These are phyloP conservation scores for Pseudogymnoascus sp. DNA, from an alignment of 2,329 filamentous ascomycete species.

Conservation along the genomic window DNA sequence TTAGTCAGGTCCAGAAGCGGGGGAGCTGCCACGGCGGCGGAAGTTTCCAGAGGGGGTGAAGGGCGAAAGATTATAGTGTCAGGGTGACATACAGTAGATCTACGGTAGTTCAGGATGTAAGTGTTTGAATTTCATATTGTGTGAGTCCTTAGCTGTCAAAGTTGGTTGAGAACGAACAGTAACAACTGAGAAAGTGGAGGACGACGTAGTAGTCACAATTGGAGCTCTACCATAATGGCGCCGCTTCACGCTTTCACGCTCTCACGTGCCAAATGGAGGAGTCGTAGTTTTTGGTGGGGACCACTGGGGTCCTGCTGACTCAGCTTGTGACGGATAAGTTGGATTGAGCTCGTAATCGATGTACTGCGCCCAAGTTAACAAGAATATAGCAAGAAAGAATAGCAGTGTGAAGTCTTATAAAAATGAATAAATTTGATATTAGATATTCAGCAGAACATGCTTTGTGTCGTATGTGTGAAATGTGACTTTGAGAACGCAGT, in stretches of 20 bases:
- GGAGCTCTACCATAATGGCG: background rate
- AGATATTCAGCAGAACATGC: background rate
- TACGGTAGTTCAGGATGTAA: background rate
- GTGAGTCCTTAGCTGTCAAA: background rate
- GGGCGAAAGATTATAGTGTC: background rate
- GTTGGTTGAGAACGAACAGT: background rate
- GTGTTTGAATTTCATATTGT: background rate
- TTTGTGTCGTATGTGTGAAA: background rate
- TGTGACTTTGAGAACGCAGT: background rate
- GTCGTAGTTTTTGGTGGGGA: background rate
- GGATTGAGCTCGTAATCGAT: background rate
- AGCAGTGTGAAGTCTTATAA: background rate
- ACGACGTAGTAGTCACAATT: background rate
- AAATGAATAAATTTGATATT: background rate
- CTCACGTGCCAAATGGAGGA: conserved; percentile 5
- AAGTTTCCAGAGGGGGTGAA: too few relatives aligned
- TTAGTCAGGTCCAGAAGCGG: background rate
- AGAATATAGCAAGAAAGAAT: background rate
- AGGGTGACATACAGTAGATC: background rate
- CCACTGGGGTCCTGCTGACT: conserved; percentile 1
- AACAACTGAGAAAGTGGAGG: background rate
- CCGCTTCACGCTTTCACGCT: background rate
- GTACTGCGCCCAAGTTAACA: background rate
- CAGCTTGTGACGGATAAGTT: conserved; percentile 1
- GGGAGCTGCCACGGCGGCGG: background rate